A percentile compares a stretch with the other conserved stretches of the same genome.
phyloP scores from a whole-genome alignment of 495 filamentous ascomycete species.

The Thozetella sp. region DNA sequence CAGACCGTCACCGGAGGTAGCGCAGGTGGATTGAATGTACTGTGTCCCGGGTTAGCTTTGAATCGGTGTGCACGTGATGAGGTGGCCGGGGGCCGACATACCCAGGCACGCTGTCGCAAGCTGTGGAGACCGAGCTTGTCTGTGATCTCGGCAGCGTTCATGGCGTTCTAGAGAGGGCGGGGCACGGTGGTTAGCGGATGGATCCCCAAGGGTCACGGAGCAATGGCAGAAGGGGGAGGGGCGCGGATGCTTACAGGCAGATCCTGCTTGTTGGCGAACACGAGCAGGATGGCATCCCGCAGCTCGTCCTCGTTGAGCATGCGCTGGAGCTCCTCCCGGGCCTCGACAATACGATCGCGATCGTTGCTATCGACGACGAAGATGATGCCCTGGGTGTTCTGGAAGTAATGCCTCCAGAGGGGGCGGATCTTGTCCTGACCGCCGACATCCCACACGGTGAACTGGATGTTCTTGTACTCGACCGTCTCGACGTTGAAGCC shows the following conservation, averaged over 20 bases:
- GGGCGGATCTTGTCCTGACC: constrained; percentile 99
- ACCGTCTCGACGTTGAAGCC: constrained; percentile 99
- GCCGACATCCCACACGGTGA: constrained; percentile 99
- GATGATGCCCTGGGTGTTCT: constrained; percentile 99
- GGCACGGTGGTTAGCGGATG: constrained; percentile 19
- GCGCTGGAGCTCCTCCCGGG: constrained; percentile 97
- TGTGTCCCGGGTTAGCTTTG: constrained; percentile 37
- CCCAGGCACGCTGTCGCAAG: constrained; percentile 96
- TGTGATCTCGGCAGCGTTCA: constrained; percentile 99
- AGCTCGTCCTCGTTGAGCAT: constrained; percentile 99
- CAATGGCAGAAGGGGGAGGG: neutral
- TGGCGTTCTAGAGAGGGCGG: constrained; percentile 74
- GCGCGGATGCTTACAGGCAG: constrained; percentile 73
- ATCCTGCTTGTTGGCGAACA: constrained; percentile 99
- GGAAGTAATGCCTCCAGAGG: constrained; percentile 99
- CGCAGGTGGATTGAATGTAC: constrained; percentile 99
- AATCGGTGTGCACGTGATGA: constrained; percentile 5
- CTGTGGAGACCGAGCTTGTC: constrained; percentile 99
- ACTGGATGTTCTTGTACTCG: constrained; percentile 99
- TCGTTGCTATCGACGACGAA: constrained; percentile 99
- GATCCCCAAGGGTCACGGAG: too few species aligned
- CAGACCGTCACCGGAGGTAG: constrained; percentile 98
- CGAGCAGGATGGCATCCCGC: constrained; percentile 92
- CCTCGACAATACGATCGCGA: constrained; percentile 98
- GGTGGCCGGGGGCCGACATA: constrained; percentile 54